phyloP scores from a whole-genome alignment of 2,329 filamentous ascomycete species.

The Xylaria sp. region DNA sequence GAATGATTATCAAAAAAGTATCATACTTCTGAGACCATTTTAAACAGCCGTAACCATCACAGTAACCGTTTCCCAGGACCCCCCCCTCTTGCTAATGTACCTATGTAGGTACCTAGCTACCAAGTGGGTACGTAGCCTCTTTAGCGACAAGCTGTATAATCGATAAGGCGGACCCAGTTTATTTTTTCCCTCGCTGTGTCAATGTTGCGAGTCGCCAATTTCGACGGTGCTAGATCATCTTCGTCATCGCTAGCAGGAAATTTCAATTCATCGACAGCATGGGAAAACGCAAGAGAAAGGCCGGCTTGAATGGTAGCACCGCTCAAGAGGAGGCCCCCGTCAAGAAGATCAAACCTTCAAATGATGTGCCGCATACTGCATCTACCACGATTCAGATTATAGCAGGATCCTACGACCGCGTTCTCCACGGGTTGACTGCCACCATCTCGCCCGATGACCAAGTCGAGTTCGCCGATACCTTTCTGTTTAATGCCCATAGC shows the following conservation, averaged over 20 bases:
- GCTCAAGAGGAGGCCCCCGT: constrained; percentile 28
- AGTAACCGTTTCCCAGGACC: no score
- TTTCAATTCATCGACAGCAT: constrained; percentile 46
- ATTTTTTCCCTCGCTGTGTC: constrained; percentile 29
- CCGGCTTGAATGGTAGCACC: constrained; percentile 39
- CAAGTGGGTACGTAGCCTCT: no score
- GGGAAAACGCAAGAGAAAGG: constrained; percentile 63
- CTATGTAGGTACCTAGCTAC: no score
- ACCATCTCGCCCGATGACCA: constrained; percentile 64
- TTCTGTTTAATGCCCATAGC: constrained; percentile 93
- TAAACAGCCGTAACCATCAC: no score
- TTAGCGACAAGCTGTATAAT: constrained; percentile 18
- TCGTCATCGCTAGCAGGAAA: constrained; percentile 13
- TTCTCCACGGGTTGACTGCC: constrained; percentile 91
- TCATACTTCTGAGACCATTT: no score
- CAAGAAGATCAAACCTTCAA: constrained; percentile 46
- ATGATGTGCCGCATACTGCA: constrained; percentile 40
- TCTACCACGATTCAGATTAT: constrained; percentile 83
- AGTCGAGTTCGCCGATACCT: constrained; percentile 85
- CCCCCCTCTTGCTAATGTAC: no score
- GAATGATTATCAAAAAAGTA: no score
- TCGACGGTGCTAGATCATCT: constrained; percentile 22
- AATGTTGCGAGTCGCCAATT: neutral
- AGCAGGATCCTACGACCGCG: constrained; percentile 91
- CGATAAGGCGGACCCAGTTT: constrained; percentile 37